Evolutionary conservation across 352 stramenopile genomes (phyloP).

Genomic region (Globisporangium polare): DNA sequence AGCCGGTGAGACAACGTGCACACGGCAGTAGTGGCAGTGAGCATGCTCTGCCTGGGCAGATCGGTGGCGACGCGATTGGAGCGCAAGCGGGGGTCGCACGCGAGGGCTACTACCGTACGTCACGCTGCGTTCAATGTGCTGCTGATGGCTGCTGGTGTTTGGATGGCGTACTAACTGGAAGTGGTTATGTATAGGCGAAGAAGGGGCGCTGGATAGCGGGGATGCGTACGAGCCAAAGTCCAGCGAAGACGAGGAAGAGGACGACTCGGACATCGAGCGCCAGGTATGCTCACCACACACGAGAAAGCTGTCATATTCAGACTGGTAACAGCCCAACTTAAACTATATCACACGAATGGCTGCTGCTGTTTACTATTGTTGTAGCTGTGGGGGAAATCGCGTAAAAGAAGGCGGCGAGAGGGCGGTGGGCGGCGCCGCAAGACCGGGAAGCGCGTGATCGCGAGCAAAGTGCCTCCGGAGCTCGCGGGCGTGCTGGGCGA

Average conservation of each 20-base stretch:
- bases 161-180: neutral
- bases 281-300: slow-evolving; percentile 21
- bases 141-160: neutral
- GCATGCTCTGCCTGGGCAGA: neutral
- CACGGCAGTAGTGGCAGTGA: neutral
- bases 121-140: neutral
- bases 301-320: no score
- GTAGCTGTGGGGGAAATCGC: slow-evolving; percentile 65
- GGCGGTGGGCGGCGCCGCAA: slow-evolving; percentile 27
- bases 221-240: slow-evolving; percentile 58
- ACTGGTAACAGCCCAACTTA: no score
- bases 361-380: neutral
- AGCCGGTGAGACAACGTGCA: neutral
- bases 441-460: slow-evolving; percentile 52
- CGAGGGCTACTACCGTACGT: slow-evolving; percentile 10
- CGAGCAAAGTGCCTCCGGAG: slow-evolving; percentile 75
- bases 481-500: slow-evolving; percentile 76
- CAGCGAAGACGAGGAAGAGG: slow-evolving; percentile 67
- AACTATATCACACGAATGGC: neutral
- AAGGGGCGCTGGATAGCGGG: slow-evolving; percentile 37
- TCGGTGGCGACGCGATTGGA: neutral
- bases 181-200: slow-evolving; percentile 8
- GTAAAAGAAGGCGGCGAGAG: slow-evolving; percentile 42
- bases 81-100: neutral
- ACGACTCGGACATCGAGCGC: slow-evolving; percentile 84